Conservation (phyloP, 495 filamentous ascomycete species). For the Podospora tetraspora region DNA sequence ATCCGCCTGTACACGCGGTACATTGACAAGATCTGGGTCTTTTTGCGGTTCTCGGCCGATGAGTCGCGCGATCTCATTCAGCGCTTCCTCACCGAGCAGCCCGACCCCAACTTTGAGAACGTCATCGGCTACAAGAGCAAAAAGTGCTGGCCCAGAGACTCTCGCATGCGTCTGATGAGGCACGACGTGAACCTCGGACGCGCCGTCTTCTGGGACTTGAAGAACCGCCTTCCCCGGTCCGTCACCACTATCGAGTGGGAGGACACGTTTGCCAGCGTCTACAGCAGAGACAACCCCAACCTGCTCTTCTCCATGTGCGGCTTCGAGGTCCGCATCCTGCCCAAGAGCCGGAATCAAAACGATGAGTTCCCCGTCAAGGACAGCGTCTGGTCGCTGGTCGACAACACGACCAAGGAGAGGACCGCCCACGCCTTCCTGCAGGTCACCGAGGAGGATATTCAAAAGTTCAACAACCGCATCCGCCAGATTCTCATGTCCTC, state of each 20-base stretch:
- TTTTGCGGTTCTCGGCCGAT: conserved; percentile 87
- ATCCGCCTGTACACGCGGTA: conserved; percentile 96
- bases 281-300: conserved; percentile 97
- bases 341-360: conserved; percentile 90
- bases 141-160: conserved; percentile 99
- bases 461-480: conserved; percentile 99
- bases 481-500: conserved; percentile 99
- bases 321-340: conserved; percentile 95
- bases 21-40: conserved; percentile 98
- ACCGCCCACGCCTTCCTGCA: conserved; percentile 98
- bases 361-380: conserved; percentile 98
- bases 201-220: conserved; percentile 98
- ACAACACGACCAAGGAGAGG: conserved; percentile 92
- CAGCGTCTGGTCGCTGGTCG: conserved; percentile 94
- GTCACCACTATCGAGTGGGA: conserved; percentile 99
- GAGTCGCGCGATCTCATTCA: conserved; percentile 96
- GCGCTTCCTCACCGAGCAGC: conserved; percentile 95
- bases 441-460: conserved; percentile 96
- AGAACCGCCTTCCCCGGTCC: conserved; percentile 90
- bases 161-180: conserved; percentile 95
- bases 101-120: conserved; percentile 99
- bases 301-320: conserved; percentile 96
- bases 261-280: conserved; percentile 98
- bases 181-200: conserved; percentile 98
- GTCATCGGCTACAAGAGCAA: conserved; percentile 99